Evolutionary conservation across 2,329 filamentous ascomycete genomes (phyloP), one percentile per base, ranked within the genome.

Genomic region (Trichoderma sp.): DNA sequence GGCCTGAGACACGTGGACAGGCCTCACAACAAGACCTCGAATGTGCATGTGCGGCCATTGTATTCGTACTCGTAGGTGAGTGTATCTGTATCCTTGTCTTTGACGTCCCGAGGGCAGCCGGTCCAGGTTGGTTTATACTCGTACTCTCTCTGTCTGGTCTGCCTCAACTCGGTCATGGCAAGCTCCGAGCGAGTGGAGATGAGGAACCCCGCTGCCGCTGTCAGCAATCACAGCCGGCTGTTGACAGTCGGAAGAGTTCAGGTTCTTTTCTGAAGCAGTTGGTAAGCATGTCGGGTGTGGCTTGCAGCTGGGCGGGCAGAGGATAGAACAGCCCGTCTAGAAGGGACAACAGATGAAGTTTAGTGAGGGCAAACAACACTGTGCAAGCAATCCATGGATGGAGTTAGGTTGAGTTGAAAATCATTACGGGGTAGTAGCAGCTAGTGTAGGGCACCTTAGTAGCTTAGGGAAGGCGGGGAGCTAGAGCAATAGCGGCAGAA

Each of bases 1-100:
- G 41, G 41, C 45, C 65, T 68, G 62, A 53, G 65, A 68, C 65
- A 68, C 65, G 65, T 68, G 65, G 65, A 68, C 65, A 12, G 65
- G 11, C 29, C 60, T 64, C 41, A 16, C 29, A 56, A 35, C n/a
- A 21, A 63, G 33, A 33, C 60, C 4, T 56, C 50, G 11, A 56
- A 12, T 56, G 60, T 63, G 31, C 60, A 35, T 12, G 29, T 35
- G 33, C 31, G 12, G 29, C 21, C 11, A 24, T 56, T 56, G 50
- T 56, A n/a, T 1, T 27, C 27, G 27, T 27, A 27, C 27, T 45
- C 38, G 41, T 45, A 53, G n/a, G 45, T 53, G 45, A 53, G n/a
- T 53, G n/a, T 16, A 38, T 21, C 9, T 11, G 4, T 9, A 56
- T 56, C 50, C 21, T 56, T 56, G 50, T 56, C n/a, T 56, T 56